Percentiles rank a stretch among this genome's conserved stretches.
Evolutionary conservation across 208 protist species (phyloP).

Genomic region (Acanthamoeba sp.): DNA sequence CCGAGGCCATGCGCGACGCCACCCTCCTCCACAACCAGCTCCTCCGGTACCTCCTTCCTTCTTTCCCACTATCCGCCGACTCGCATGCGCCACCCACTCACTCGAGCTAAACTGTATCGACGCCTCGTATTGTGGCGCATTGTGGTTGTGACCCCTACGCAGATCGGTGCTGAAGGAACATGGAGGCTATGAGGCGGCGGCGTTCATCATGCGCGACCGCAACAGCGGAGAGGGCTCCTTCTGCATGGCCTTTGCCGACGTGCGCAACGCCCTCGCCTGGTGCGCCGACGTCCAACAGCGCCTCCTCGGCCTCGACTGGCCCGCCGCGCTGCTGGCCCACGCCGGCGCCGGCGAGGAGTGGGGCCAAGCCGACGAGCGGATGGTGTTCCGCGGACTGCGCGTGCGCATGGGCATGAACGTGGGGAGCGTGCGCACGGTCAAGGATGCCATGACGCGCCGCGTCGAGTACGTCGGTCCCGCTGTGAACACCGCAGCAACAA

Average conservation of each 20-base stretch:
- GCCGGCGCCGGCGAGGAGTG: background rate
- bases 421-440: background rate
- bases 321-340: background rate
- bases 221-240: conserved; percentile 35
- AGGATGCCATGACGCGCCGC: background rate
- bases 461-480: background rate
- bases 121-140: too few species aligned
- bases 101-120: too few species aligned
- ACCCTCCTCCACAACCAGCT: background rate
- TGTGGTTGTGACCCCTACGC: too few species aligned
- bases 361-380: background rate
- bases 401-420: background rate
- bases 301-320: background rate
- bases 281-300: background rate
- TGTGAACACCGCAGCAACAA: background rate
- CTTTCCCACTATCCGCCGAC: too few species aligned
- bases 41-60: background rate
- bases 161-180: background rate
- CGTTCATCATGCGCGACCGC: background rate
- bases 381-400: background rate
- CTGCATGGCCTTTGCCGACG: background rate
- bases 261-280: background rate
- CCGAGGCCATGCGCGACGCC: background rate
- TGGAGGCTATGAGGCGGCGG: background rate
- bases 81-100: too few species aligned